Conservation (phyloP, 495 filamentous ascomycete species). For the Neurospora discreta region DNA sequence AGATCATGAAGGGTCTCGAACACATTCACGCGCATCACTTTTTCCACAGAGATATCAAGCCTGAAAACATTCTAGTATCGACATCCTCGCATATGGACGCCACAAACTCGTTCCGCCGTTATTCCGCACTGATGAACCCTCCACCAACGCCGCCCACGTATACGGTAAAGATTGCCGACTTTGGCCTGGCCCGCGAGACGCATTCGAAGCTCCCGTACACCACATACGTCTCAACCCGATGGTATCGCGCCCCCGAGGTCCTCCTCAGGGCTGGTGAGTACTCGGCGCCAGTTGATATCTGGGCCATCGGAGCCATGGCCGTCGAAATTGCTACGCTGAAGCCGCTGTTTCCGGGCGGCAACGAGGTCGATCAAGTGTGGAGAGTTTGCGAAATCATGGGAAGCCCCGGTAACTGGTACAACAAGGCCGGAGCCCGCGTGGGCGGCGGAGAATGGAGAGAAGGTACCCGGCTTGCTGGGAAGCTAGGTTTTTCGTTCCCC, state of each 20-base stretch:
- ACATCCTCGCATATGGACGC: conserved; percentile 77
- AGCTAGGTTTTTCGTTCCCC: conserved; percentile 96
- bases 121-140: conserved; percentile 87
- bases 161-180: conserved; percentile 98
- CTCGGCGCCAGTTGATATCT: conserved; percentile 96
- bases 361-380: conserved; percentile 99
- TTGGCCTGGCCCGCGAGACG: conserved; percentile 94
- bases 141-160: conserved; percentile 88
- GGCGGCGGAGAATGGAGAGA: conserved; percentile 98
- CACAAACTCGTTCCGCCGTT: conserved; percentile 69
- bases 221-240: conserved; percentile 95
- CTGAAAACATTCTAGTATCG: conserved; percentile 96
- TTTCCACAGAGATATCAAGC: conserved; percentile 99
- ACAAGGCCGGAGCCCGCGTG: conserved; percentile 72
- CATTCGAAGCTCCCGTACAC: conserved; percentile 95
- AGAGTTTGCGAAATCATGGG: conserved; percentile 99
- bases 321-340: conserved; percentile 97
- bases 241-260: conserved; percentile 97
- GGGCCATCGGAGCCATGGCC: conserved; percentile 98
- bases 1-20: conserved; percentile 91
- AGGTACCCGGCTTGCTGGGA: conserved; percentile 81
- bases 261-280: conserved; percentile 92
- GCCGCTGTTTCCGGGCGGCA: conserved; percentile 92
- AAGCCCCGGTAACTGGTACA: conserved; percentile 96
- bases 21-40: conserved; percentile 96